phyloP scores from a whole-genome alignment of 2,329 filamentous ascomycete species.

The Talaromyces sp. region DNA sequence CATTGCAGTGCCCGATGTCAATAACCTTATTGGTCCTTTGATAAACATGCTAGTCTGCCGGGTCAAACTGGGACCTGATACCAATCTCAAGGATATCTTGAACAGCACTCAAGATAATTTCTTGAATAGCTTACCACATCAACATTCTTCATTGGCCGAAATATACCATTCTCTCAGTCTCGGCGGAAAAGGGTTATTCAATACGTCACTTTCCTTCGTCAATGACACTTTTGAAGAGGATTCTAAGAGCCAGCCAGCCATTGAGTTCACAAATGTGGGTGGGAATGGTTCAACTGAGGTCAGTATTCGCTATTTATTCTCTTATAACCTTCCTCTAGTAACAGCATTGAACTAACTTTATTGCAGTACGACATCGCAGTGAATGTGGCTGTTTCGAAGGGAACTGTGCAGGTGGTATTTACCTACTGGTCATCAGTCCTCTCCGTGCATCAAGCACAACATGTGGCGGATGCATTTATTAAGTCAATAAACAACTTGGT shows the following conservation, averaged over 20 bases:
- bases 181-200: neutral
- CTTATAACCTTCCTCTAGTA: neutral
- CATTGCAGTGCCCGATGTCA: constrained; percentile 25
- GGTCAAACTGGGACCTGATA: constrained; percentile 5
- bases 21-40: constrained; percentile 33
- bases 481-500: neutral
- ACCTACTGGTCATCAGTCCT: neutral
- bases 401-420: neutral
- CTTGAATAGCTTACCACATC: neutral
- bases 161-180: constrained; percentile 1
- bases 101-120: neutral
- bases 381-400: neutral
- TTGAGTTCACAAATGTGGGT: neutral
- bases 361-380: constrained; percentile 3
- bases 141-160: constrained; percentile 1
- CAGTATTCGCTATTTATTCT: neutral
- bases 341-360: neutral
- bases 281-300: neutral
- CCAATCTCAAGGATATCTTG: neutral
- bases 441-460: neutral
- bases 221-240: neutral
- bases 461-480: constrained; percentile 1
- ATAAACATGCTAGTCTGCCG: constrained; percentile 18
- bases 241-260: neutral
- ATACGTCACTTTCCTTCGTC: constrained; percentile 1